Conservation (phyloP, 2,329 filamentous ascomycete genomes). For the Fusarium sp. region DNA sequence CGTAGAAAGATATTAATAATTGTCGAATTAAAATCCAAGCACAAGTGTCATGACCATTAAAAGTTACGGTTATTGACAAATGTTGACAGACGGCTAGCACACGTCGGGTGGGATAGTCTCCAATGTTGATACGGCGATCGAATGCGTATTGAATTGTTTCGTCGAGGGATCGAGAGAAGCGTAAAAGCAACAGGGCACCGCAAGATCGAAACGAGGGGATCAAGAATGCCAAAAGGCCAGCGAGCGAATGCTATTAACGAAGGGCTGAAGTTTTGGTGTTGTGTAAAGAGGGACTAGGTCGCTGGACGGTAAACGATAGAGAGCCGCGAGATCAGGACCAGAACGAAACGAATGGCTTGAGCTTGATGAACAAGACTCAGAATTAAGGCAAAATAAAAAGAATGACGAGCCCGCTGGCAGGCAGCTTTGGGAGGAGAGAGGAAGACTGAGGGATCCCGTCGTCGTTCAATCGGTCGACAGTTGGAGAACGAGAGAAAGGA, state of each 20-base stretch:
- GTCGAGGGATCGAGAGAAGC: conserved; percentile 39
- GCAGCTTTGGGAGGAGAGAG: conserved; percentile 51
- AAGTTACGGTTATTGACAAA: conserved; percentile 27
- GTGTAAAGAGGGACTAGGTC: conserved; percentile 46
- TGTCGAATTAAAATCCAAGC: conserved; percentile 38
- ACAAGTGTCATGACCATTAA: conserved; percentile 45
- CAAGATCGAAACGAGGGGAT: conserved; percentile 21
- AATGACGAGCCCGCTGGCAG: conserved; percentile 71
- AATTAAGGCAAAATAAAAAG: conserved; percentile 48
- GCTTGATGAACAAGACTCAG: conserved; percentile 41
- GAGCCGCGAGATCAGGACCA: conserved; percentile 29
- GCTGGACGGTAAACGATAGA: conserved; percentile 18
- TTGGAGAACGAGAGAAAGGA: conserved; percentile 48
- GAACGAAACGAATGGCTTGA: conserved; percentile 45
- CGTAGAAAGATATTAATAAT: conserved; percentile 40
- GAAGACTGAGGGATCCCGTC: conserved; percentile 42
- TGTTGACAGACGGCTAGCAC: conserved; percentile 20
- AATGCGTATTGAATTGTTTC: conserved; percentile 39
- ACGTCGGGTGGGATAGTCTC: conserved; percentile 30
- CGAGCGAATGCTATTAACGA: conserved; percentile 35
- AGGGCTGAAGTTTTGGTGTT: conserved; percentile 26
- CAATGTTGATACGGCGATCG: conserved; percentile 31
- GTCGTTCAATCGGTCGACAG: conserved; percentile 56
- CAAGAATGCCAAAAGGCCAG: conserved; percentile 41
- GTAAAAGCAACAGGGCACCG: conserved; percentile 27